A percentile compares a stretch with the other conserved stretches of the same genome.
Evolutionary conservation across 257 asterid genomes (phyloP).

Genomic region (Voacanga thouarsii): DNA sequence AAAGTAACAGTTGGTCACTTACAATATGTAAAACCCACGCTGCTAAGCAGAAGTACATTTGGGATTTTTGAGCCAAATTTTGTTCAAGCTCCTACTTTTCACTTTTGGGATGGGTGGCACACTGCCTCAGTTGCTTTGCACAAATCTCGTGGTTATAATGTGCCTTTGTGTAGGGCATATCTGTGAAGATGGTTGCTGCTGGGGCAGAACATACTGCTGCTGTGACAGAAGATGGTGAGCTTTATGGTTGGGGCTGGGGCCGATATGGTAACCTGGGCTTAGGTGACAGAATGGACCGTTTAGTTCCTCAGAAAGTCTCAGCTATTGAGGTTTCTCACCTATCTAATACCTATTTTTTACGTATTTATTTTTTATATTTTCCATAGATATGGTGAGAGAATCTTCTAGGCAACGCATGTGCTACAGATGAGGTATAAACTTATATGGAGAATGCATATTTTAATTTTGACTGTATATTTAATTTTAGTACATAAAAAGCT

Average conservation of each 20-base stretch:
- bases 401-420: not conserved
- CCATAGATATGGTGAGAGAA: not conserved
- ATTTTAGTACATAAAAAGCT: not conserved
- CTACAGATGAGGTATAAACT: not conserved
- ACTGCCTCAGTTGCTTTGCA: not conserved
- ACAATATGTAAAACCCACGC: not conserved
- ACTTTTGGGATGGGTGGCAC: not conserved
- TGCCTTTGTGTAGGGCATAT: constrained; percentile 51
- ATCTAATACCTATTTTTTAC: not conserved
- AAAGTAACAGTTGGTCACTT: not conserved
- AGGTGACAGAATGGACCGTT: constrained; percentile 88
- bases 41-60: not conserved
- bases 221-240: constrained; percentile 91
- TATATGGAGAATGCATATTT: not conserved
- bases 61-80: too few relatives aligned
- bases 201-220: constrained; percentile 99
- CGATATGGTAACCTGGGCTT: constrained; percentile 94
- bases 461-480: not conserved
- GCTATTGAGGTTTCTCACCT: constrained; percentile 48
- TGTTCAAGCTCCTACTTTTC: not conserved
- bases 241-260: constrained; percentile 99
- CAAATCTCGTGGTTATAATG: constrained; percentile 4
- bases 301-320: constrained; percentile 77
- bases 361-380: not conserved
- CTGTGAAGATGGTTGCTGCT: constrained; percentile 95